phyloP scores from a whole-genome alignment of 305 asterid species.

The Fraxinus nigra region DNA sequence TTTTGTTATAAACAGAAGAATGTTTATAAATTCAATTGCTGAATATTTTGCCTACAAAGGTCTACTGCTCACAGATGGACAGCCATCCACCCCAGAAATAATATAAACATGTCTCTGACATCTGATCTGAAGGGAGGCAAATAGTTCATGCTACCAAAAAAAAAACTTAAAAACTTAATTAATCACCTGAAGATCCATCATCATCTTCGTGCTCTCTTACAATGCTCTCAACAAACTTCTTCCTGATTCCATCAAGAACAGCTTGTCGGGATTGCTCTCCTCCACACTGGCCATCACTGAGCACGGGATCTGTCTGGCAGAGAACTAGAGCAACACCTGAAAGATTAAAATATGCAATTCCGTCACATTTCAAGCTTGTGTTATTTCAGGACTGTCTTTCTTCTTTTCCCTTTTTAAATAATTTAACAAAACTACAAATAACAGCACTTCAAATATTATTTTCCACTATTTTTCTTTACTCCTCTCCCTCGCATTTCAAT shows the following conservation, averaged over 20 bases:
- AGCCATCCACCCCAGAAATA: neutral
- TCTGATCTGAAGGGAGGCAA: neutral
- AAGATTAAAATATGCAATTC: conserved; percentile 14
- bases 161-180: conserved; percentile 9
- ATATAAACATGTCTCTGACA: neutral
- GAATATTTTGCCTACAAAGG: neutral
- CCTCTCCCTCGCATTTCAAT: neutral
- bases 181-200: conserved; percentile 78
- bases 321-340: conserved; percentile 84
- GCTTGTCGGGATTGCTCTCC: conserved; percentile 74
- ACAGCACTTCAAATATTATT: neutral
- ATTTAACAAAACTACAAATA: neutral
- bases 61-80: too few species aligned
- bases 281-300: conserved; percentile 66
- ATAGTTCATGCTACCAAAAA: neutral
- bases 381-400: neutral
- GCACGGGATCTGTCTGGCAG: conserved; percentile 84
- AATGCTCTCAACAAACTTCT: conserved; percentile 74
- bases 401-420: neutral
- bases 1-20: neutral
- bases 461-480: neutral
- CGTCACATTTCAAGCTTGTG: neutral
- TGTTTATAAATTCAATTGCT: neutral
- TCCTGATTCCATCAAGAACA: conserved; percentile 77
- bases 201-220: conserved; percentile 64